Conservation (phyloP, 2,329 filamentous ascomycete genomes). For the Xylariaceae sp. region DNA sequence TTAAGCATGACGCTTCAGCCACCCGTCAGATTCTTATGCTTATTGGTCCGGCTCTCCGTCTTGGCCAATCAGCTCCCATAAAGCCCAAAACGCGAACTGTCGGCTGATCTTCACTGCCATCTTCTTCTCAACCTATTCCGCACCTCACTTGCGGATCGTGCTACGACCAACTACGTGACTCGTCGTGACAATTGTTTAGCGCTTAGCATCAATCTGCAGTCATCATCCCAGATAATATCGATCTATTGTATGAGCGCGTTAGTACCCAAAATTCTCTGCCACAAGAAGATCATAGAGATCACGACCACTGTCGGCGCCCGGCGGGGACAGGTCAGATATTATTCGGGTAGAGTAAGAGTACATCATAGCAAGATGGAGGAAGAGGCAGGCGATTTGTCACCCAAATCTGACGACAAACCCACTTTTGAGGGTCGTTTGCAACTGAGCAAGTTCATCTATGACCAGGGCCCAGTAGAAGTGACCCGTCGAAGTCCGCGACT, state of each 20-base stretch:
- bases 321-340: neutral
- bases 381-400: conserved; percentile 4
- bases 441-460: conserved; percentile 27
- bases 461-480: conserved; percentile 8
- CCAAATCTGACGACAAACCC: conserved; percentile 14
- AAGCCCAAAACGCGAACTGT: neutral
- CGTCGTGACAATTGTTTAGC: neutral
- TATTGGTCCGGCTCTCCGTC: conserved; percentile 5
- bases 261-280: neutral
- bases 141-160: neutral
- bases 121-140: neutral
- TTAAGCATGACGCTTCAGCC: conserved; percentile 1
- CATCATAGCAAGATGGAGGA: conserved; percentile 5
- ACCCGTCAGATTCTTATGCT: neutral
- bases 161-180: neutral
- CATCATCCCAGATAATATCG: neutral
- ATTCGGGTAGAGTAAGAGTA: neutral
- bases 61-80: conserved; percentile 2
- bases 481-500: conserved; percentile 24
- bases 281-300: neutral
- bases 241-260: neutral
- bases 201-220: neutral
- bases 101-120: neutral
- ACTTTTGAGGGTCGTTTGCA: conserved; percentile 29
- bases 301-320: neutral